Evolutionary conservation across 768 basidiomycete genomes (phyloP).

Genomic region (Lactarius deliciosus): DNA sequence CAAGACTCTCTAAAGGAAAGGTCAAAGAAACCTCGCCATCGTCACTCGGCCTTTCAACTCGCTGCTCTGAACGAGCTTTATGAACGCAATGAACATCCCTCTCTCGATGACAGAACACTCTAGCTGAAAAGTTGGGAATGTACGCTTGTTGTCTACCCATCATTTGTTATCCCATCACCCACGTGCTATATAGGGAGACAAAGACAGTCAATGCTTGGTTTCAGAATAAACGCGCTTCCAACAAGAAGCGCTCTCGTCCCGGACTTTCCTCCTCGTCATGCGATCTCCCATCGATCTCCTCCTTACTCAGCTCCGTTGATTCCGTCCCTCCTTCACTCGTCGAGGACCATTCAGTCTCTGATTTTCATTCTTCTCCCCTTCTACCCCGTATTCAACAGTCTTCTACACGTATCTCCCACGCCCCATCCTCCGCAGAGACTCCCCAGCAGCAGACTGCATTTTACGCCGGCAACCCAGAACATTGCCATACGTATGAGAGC

Average conservation of each 20-base stretch:
- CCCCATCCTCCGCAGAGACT: conserved; percentile 35
- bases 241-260: conserved; percentile 58
- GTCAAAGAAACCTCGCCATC: conserved; percentile 76
- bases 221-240: conserved; percentile 82
- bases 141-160: conserved; percentile 41
- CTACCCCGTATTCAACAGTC: conserved; percentile 30
- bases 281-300: conserved; percentile 36
- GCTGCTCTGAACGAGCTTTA: conserved; percentile 77
- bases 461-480: conserved; percentile 50
- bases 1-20: conserved; percentile 40
- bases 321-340: conserved; percentile 39
- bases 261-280: conserved; percentile 33
- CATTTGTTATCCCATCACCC: conserved; percentile 16
- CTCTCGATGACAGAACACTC: conserved; percentile 61
- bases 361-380: conserved; percentile 37
- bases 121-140: conserved; percentile 77
- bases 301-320: conserved; percentile 40
- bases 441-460: conserved; percentile 40
- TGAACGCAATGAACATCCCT: conserved; percentile 72
- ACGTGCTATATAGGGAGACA: conserved; percentile 56
- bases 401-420: conserved; percentile 34
- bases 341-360: conserved; percentile 51
- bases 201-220: conserved; percentile 88
- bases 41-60: conserved; percentile 70
- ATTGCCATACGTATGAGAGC: conserved; percentile 50